Percentiles rank a stretch among this genome's conserved stretches.
Evolutionary conservation across 2,329 filamentous ascomycete genomes (phyloP).

Genomic region (Trichoderma simmonsii): DNA sequence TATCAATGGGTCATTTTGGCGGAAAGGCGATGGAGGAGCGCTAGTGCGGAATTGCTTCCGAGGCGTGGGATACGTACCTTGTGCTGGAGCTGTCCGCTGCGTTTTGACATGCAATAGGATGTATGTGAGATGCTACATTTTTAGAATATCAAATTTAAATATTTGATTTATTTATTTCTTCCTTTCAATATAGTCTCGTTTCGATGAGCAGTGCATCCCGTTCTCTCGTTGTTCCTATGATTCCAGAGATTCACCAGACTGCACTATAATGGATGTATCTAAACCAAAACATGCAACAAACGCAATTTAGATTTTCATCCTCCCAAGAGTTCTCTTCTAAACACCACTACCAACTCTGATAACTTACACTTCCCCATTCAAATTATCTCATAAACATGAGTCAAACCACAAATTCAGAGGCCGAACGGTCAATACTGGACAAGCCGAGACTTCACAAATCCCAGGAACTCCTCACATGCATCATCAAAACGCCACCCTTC

Average conservation of each 20-base stretch:
- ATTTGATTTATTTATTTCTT: not conserved
- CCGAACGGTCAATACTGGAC: conserved; percentile 26
- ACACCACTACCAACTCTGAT: not conserved
- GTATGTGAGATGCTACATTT: not conserved
- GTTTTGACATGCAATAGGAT: not conserved
- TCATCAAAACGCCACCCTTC: conserved; percentile 50
- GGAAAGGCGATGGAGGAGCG: conserved; percentile 1
- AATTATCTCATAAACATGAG: conserved; percentile 23
- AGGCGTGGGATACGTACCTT: not conserved
- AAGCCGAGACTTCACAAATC: conserved; percentile 37
- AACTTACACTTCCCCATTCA: not conserved
- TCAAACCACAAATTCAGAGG: conserved; percentile 21
- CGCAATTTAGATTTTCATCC: conserved; percentile 6
- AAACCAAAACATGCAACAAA: conserved; percentile 11
- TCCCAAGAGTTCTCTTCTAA: not conserved
- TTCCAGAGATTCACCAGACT: not conserved
- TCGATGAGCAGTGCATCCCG: not conserved
- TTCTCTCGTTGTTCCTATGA: not conserved
- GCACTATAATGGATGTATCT: not conserved
- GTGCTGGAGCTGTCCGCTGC: not conserved
- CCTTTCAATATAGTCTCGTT: not conserved
- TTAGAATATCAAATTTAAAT: not conserved
- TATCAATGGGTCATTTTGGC: not conserved
- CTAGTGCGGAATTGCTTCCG: conserved; percentile 18
- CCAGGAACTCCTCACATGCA: conserved; percentile 50